Base-by-base conservation (phyloP, 768 basidiomycete genomes). In the Suillus cothurnatus region DNA sequence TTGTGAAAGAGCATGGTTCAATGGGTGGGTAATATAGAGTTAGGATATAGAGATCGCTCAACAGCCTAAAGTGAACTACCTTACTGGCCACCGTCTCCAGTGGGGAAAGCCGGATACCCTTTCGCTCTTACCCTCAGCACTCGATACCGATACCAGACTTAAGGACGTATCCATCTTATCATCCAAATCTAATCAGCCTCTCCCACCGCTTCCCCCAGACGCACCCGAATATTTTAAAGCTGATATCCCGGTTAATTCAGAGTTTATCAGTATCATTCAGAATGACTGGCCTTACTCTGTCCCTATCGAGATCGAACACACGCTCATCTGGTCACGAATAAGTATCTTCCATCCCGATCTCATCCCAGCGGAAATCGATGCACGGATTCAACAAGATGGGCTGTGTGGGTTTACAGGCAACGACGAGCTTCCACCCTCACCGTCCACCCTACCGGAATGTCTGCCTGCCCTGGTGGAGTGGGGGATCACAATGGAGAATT, bases 201-300 rank as follows among this genome's bases (percentile, higher is more conserved):
- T 78, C 11, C 77, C 78, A 21, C 69, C 76, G 12, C 71, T 82
- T 19, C 79, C 76, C 32, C 63, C 69, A 7, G 71, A 78, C 61
- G 73, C 77, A 3, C 86, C 86, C 8, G 76, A 80, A 15, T 91
- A 91, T 74, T 94, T 95, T 75, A 87, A 81, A 38, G 84, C 84
- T 15, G 81, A 88, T 67, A 87, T 86, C 11, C 85, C 89, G 0
- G 69, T 66, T 26, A 50, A 66, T 66, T 78, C 81, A 15, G 78
- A 86, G 41, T 78, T 86, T 61, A 78, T 92, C 68, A 90, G 87
- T 70, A 87, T 94, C 66, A 90, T 90, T 55, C 87, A 81, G 70
- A 93, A 94, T 71, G 92, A 94, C 72, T 95, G 93, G 93, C 93
- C 93, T 0, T 95, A 95, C 75, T 93, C 91, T 82, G 92, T 93